Percentiles rank a stretch among this genome's conserved stretches.
phyloP scores from a whole-genome alignment of 1,139 yeast species.

The Diutina rugosa region DNA sequence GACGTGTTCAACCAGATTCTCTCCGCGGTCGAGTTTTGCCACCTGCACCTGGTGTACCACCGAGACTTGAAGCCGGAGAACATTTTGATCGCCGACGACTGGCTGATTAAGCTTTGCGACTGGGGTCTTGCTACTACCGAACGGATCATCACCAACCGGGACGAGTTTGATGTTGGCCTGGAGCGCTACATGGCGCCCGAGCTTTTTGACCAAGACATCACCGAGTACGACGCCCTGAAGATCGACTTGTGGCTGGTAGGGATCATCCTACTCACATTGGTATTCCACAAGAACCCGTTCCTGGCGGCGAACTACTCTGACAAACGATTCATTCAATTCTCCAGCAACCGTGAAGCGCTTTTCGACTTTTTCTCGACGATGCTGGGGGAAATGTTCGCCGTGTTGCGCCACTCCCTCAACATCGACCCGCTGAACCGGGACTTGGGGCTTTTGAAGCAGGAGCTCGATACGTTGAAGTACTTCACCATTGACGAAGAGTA shows the following conservation, averaged over 20 bases:
- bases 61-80: conserved; percentile 89
- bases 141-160: conserved; percentile 31
- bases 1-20: conserved; percentile 68
- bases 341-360: conserved; percentile 75
- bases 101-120: conserved; percentile 76
- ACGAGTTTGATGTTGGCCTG: conserved; percentile 84
- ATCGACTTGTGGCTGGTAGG: conserved; percentile 94
- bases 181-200: conserved; percentile 98
- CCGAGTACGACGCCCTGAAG: conserved; percentile 69
- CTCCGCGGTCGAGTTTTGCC: conserved; percentile 70
- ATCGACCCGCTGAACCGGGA: conserved; percentile 84
- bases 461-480: conserved; percentile 44
- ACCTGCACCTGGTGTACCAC: conserved; percentile 61
- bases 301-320: conserved; percentile 74
- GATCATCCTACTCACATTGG: conserved; percentile 68
- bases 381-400: conserved; percentile 79
- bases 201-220: conserved; percentile 48
- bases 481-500: conserved; percentile 82
- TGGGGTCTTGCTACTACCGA: conserved; percentile 84
- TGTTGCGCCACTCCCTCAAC: conserved; percentile 63
- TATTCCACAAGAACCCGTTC: conserved; percentile 88
- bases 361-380: conserved; percentile 87
- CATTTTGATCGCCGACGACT: conserved; percentile 64
- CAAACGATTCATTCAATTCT: conserved; percentile 77
- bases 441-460: conserved; percentile 43